Conservation (phyloP, 352 stramenopile species). For the Hyaloperonospora brassicae region DNA sequence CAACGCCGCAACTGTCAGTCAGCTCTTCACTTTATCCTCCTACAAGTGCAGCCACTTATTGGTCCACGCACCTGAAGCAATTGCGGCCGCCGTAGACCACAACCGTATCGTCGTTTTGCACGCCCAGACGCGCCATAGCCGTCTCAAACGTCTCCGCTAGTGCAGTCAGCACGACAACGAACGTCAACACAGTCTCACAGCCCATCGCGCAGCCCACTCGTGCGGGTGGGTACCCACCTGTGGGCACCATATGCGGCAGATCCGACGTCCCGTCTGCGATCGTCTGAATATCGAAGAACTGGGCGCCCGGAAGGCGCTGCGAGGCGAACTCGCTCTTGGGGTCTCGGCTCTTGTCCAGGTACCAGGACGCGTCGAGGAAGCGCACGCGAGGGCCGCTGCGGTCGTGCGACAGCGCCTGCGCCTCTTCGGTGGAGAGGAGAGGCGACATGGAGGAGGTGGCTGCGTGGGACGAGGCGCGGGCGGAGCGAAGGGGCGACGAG, state of each 20-base stretch:
- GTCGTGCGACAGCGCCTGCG: conserved; percentile 27
- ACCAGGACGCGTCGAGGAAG: conserved; percentile 78
- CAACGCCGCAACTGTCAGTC: not conserved
- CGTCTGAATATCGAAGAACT: conserved; percentile 91
- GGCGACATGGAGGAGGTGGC: conserved; percentile 25
- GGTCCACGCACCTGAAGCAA: conserved; percentile 55
- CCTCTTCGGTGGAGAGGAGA: conserved; percentile 50
- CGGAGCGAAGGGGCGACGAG: not conserved
- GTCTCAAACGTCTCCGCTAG: conserved; percentile 54
- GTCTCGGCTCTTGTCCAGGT: conserved; percentile 69
- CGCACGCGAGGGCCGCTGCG: conserved; percentile 29
- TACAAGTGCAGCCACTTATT: not conserved
- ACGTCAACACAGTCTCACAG: not conserved
- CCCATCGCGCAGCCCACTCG: no score
- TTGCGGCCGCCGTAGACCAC: conserved; percentile 78
- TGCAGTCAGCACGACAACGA: no score
- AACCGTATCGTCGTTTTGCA: conserved; percentile 62
- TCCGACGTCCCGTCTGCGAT: conserved; percentile 58
- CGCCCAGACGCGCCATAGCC: conserved; percentile 54
- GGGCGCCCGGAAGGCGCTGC: conserved; percentile 67
- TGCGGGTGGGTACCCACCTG: conserved; percentile 9
- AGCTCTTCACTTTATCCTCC: not conserved
- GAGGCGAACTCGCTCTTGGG: conserved; percentile 44
- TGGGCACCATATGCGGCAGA: conserved; percentile 84
- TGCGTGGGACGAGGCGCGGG: not conserved